Evolutionary conservation across 306 rosid genomes (phyloP), one percentile per base, ranked within the genome.

Genomic region (Castanopsis chinensis): DNA sequence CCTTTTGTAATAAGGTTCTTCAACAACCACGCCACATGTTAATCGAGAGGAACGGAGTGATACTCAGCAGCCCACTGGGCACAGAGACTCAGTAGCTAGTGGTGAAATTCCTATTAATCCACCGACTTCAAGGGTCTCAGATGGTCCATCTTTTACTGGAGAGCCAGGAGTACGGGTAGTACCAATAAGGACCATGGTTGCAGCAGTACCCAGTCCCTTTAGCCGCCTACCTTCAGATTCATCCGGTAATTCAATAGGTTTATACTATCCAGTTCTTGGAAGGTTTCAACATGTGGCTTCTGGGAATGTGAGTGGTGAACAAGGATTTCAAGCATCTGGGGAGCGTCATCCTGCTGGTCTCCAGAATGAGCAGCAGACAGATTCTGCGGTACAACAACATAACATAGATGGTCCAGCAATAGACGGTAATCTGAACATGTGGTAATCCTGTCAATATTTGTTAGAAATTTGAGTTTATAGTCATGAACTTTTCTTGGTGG

Each of bases 111-210:
- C 91, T 75, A 83, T 71, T 79, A 88, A 75, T 86, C 97, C 88
- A 78, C 73, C 88, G 63, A 59, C 78, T 81, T 71, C 90, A 72
- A 89, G 97, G 79, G 55, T 80, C 68, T 79, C 82, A 30, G 92
- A 90, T 76, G 84, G 81, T 76, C 76, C 87, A 59, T 81, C 87
- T 65, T 30, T 86, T 69, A 76, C 88, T 64, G 92, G 93, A 81
- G 96, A 93, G 71, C 57, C 90, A 10, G 96, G 88, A 69, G 91
- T 90, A n/a, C 84, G 98, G 86, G 82, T 91, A 80, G 82, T 96
- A 78, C 99, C 99, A 30, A 74, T 91, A 78, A 90, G 99, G 86
- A 90, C 96, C 81, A 86, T 93, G 97, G 91, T 93, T 88, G 91
- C 92, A 71, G 79, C 97, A 64, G 87, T 92, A 57, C 96, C 96